Evolutionary conservation across 495 filamentous ascomycete species (phyloP).

Genomic region (Penicillium fimorum): DNA sequence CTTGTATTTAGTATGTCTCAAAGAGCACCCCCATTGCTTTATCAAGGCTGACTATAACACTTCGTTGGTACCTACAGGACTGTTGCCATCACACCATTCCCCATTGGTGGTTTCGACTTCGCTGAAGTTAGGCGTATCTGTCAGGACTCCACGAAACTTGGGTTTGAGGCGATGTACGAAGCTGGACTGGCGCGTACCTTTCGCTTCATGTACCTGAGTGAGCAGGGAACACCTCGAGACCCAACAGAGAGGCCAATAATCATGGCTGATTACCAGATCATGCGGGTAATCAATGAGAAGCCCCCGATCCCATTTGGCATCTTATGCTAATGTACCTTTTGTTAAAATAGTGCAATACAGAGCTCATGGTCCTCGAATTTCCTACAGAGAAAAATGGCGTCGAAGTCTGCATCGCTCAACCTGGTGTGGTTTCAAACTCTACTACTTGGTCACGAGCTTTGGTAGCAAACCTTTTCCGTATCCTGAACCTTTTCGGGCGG

Average conservation of each 20-base stretch:
- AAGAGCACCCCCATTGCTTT: not conserved
- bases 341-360: constrained; percentile 37
- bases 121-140: constrained; percentile 44
- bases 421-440: constrained; percentile 28
- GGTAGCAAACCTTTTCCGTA: constrained; percentile 5
- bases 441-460: constrained; percentile 11
- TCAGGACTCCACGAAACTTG: constrained; percentile 41
- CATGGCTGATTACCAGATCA: constrained; percentile 39
- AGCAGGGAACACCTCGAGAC: constrained; percentile 38
- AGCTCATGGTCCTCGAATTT: constrained; percentile 40
- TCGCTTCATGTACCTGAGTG: constrained; percentile 50
- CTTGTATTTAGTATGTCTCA: constrained; percentile 50
- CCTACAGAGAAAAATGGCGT: constrained; percentile 33
- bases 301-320: not conserved
- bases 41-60: not conserved
- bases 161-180: constrained; percentile 37
- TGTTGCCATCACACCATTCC: constrained; percentile 43
- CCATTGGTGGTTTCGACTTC: constrained; percentile 32
- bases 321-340: not conserved
- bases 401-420: constrained; percentile 38
- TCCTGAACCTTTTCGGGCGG: constrained; percentile 11
- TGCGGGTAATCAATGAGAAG: constrained; percentile 31
- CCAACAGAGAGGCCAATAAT: constrained; percentile 33
- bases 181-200: constrained; percentile 18
- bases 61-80: not conserved